Evolutionary conservation across 2,329 filamentous ascomycete genomes (phyloP).

Genomic region (Phialocephala subalpina): DNA sequence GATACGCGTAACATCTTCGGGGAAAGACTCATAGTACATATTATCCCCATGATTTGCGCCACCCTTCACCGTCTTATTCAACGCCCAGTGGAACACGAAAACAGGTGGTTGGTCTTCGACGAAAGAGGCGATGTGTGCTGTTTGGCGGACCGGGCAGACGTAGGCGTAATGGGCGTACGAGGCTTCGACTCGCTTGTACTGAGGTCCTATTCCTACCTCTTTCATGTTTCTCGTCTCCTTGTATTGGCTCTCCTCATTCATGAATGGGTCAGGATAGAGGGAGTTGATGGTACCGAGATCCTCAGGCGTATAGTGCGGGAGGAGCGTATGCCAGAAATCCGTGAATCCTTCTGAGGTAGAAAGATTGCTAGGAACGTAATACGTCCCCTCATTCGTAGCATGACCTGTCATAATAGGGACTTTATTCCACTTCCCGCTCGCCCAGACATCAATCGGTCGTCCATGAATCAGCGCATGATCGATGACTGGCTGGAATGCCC

Average conservation of each 20-base stretch:
- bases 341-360: conserved; percentile 61
- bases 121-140: conserved; percentile 52
- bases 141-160: conserved; percentile 68
- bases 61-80: conserved; percentile 44
- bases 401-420: conserved; percentile 73
- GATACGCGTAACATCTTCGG: conserved; percentile 35
- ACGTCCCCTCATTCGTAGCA: conserved; percentile 72
- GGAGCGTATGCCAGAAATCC: conserved; percentile 65
- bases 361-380: conserved; percentile 60
- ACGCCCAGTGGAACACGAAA: conserved; percentile 66
- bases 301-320: conserved; percentile 60
- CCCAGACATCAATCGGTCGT: conserved; percentile 64
- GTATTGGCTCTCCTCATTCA: conserved; percentile 49
- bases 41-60: conserved; percentile 54
- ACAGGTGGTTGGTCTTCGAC: conserved; percentile 39
- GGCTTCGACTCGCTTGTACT: conserved; percentile 65
- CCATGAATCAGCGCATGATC: conserved; percentile 65
- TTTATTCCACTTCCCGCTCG: conserved; percentile 57
- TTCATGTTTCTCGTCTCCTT: conserved; percentile 43
- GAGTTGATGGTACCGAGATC: conserved; percentile 62
- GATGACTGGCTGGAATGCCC: conserved; percentile 75
- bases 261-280: conserved; percentile 68
- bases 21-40: conserved; percentile 54
- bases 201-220: conserved; percentile 50
- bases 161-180: conserved; percentile 71